Percentiles rank a stretch among this genome's conserved stretches.
Evolutionary conservation across 2,329 filamentous ascomycete genomes (phyloP).

Genomic region (Beauveria varroae): DNA sequence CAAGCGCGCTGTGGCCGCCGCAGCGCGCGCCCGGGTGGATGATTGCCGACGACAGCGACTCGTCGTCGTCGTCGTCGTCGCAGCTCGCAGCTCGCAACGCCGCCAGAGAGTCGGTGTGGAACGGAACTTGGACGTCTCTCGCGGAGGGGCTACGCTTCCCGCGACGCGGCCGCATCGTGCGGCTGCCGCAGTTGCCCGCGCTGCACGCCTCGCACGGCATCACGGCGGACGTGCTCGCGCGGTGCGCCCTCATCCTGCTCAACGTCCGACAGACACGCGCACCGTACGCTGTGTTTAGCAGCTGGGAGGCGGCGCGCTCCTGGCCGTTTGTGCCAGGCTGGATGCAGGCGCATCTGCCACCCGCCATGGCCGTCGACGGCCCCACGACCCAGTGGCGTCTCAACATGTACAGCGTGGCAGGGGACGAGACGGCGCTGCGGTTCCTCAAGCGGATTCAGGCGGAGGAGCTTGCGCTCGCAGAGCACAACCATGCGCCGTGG

Average conservation of each 20-base stretch:
- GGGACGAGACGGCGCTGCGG: conserved; percentile 20
- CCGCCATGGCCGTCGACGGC: conserved; percentile 29
- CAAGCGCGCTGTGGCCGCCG: conserved; percentile 24
- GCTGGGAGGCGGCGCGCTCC: conserved; percentile 27
- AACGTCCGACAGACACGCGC: conserved; percentile 26
- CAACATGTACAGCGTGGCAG: conserved; percentile 24
- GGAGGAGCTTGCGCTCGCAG: conserved; percentile 20
- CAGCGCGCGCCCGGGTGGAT: conserved; percentile 27
- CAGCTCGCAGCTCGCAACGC: background rate
- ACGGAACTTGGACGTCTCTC: conserved; percentile 24
- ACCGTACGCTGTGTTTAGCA: conserved; percentile 25
- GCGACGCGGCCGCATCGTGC: conserved; percentile 22
- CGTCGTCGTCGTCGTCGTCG: conserved; percentile 12
- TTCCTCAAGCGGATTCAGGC: conserved; percentile 21
- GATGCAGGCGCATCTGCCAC: conserved; percentile 27
- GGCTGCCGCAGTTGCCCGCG: conserved; percentile 18
- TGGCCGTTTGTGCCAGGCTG: conserved; percentile 31
- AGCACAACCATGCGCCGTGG: conserved; percentile 28
- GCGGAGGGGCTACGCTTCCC: conserved; percentile 24
- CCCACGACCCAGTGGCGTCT: conserved; percentile 29
- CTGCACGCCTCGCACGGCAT: conserved; percentile 18
- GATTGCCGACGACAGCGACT: conserved; percentile 23
- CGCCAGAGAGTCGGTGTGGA: conserved; percentile 4
- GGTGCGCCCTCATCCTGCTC: conserved; percentile 26
- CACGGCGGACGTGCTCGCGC: conserved; percentile 22